Conservation (phyloP, 2,329 filamentous ascomycete genomes). For the Colletotrichum sp. region DNA sequence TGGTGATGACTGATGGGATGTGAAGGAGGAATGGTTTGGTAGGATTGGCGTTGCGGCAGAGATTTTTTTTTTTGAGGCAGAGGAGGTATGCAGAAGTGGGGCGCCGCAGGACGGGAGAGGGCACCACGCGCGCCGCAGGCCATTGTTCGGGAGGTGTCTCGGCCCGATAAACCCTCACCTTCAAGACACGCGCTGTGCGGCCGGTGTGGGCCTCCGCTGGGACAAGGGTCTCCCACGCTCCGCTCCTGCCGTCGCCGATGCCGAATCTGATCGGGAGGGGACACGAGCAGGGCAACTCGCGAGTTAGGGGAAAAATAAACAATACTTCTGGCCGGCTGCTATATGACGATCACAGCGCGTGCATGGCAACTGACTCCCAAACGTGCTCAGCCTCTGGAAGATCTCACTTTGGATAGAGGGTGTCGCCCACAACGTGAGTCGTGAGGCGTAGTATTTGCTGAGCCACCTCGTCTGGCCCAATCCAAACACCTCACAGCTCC, state of each 20-base stretch:
- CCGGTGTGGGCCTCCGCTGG: neutral
- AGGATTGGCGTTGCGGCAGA: neutral
- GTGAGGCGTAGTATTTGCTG: neutral
- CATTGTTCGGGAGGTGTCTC: constrained; percentile 7
- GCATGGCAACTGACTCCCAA: neutral
- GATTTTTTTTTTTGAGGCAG: constrained; percentile 7
- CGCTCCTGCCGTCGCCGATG: neutral
- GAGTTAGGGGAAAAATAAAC: neutral
- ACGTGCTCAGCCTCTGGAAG: neutral
- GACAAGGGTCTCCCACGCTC: neutral
- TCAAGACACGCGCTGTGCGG: neutral
- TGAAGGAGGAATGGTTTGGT: neutral
- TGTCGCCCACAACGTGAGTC: neutral
- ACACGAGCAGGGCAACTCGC: neutral
- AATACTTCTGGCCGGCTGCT: neutral
- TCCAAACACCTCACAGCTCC: neutral
- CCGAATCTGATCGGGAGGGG: neutral
- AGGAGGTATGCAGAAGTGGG: neutral
- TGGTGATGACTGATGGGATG: neutral
- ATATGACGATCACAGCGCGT: neutral
- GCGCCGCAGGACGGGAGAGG: neutral
- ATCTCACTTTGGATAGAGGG: neutral
- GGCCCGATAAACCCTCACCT: neutral
- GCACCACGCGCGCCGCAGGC: neutral
- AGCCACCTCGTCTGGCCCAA: neutral